These are phyloP conservation scores for barrel medic (Medicago truncatula) DNA, from an alignment of 306 rosid genomes.

Conservation along the genomic window DNA sequence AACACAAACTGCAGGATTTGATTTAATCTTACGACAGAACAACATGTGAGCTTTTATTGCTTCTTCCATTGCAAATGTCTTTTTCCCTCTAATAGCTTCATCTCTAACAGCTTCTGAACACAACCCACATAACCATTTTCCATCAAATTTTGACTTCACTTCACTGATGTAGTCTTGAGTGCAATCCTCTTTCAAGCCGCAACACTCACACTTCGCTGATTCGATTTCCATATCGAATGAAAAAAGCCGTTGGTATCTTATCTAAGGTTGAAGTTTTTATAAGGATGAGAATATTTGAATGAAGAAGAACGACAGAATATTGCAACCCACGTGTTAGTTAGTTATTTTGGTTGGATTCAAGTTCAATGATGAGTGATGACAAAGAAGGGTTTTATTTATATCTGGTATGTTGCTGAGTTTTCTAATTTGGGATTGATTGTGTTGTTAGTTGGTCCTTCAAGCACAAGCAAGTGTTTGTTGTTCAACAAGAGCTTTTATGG, in stretches of 20 bases:
- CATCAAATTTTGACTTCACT: constrained; percentile 76
- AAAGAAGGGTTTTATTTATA: constrained; percentile 10
- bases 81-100: constrained; percentile 67
- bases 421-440: constrained; percentile 44
- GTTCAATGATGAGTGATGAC: constrained; percentile 14
- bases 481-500: constrained; percentile 44
- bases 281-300: not conserved
- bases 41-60: constrained; percentile 94
- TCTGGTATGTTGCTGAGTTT: constrained; percentile 29
- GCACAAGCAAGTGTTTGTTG: constrained; percentile 49
- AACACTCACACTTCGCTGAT: constrained; percentile 71
- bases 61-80: constrained; percentile 62
- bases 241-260: not conserved
- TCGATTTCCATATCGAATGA: not conserved
- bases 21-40: constrained; percentile 76
- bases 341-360: not conserved
- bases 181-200: constrained; percentile 91
- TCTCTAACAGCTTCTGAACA: constrained; percentile 95
- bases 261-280: not conserved
- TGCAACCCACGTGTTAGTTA: not conserved
- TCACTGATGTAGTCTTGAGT: constrained; percentile 73
- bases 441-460: constrained; percentile 52
- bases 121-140: constrained; percentile 93
- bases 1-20: constrained; percentile 78
- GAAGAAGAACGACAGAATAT: constrained; percentile 22